Base-by-base conservation (phyloP, 768 basidiomycete genomes). In the Mycena maculata region DNA sequence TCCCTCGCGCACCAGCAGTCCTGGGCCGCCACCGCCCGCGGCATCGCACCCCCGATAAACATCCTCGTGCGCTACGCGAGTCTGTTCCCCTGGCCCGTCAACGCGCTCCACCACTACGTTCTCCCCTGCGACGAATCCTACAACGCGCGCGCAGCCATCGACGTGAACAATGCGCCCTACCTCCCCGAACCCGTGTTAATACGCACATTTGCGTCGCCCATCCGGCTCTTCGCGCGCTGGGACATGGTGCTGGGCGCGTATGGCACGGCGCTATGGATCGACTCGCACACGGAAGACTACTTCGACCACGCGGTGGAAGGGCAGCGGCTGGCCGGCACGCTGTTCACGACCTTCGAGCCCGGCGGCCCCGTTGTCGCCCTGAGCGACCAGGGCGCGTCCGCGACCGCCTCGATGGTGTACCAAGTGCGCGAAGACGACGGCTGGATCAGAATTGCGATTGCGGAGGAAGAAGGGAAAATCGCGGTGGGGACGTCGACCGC, bases 241-340 rank as follows among this genome's bases (percentile, higher is more conserved):
- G 82, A 88, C 52, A 82, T 88, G 77, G 79, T 80, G 0, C 70
- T 92, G 22, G 90, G 90, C 1, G 77, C 76, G 5, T 83, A 86
- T 70, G 91, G 90, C 4, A 90, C 88, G 7, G 86, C 85, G 6
- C 68, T 92, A 18, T 92, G 90, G 87, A 77, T 90, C 36, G 91
- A 92, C 69, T 87, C 81, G 52, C 86, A 90, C 53, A 85, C 86
- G 0, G 87, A 88, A 63, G 83, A 82, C 38, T 82, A 84, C 72
- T 78, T 80, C 63, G 77, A 77, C 2, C 80, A 80, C 30, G 79
- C 78, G 39, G 83, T 86, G 54, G 79, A 74, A 10, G 89, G 90
- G 0, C 91, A 92, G 74, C 82, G 90, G 50, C 73, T 92, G 23
- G 90, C 88, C 0, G 87, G 86, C n/a, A 57, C 47, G 42, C 50